These are phyloP conservation scores for Ophioceras dolichostomum DNA, from an alignment of 2,329 filamentous ascomycete species.

Conservation along the genomic window DNA sequence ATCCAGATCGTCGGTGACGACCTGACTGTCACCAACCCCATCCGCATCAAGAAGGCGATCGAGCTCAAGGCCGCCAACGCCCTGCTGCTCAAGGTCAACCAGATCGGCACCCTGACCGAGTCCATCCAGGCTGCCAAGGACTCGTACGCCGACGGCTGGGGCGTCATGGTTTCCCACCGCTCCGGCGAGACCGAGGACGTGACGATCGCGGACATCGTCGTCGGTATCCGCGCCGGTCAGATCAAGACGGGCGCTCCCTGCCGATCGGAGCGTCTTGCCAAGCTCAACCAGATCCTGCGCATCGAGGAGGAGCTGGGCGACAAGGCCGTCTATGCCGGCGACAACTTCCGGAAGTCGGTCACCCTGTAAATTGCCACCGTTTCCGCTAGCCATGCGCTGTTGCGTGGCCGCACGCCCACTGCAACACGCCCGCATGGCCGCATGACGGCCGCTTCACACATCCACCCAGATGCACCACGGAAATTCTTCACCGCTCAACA, in stretches of 20 bases:
- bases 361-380: conserved; percentile 53
- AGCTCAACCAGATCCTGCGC: conserved; percentile 99
- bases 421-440: too few relatives aligned
- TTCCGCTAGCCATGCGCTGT: not conserved
- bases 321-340: conserved; percentile 82
- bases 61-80: conserved; percentile 98
- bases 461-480: too few relatives aligned
- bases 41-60: conserved; percentile 99
- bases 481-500: too few relatives aligned
- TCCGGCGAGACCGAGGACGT: conserved; percentile 99
- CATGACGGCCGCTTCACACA: too few relatives aligned
- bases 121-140: conserved; percentile 99
- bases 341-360: conserved; percentile 83
- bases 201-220: conserved; percentile 95
- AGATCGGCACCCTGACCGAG: conserved; percentile 97
- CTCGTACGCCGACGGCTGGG: conserved; percentile 90
- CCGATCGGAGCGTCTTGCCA: conserved; percentile 95
- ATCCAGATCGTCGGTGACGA: conserved; percentile 99
- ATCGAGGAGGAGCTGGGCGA: conserved; percentile 98
- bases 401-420: too few relatives aligned
- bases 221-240: conserved; percentile 91
- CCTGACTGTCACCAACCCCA: conserved; percentile 96
- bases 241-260: conserved; percentile 98
- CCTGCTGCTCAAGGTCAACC: conserved; percentile 98
- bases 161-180: conserved; percentile 98